Evolutionary conservation across 148 eudicot species (phyloP), one percentile per base, ranked within the genome.

Genomic region (Selenicereus undatus): DNA sequence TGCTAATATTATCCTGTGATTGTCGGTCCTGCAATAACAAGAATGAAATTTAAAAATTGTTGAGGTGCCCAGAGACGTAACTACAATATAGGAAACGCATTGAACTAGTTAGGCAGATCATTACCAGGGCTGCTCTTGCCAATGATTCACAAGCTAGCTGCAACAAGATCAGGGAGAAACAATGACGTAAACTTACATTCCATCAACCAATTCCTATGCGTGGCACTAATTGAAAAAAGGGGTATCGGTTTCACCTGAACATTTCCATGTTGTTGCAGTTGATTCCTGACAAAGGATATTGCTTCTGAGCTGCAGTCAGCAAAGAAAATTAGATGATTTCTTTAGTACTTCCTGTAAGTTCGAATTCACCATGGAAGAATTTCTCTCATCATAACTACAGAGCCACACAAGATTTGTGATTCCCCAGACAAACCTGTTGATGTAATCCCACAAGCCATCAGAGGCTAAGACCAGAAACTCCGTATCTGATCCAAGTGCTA

Each of bases 401-500:
- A 76, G 27, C 8, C 12, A 62, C 43, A 42, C 35, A 76, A 39
- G 51, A 65, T 64, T 4, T 11, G 29, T n/a, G 16, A 71, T 26
- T 22, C 2, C 16, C 0, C 8, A 11, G 16, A 65, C 86, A 78
- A 30, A 96, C 99, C 99, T 92, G 86, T 87, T 89, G 20, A 96
- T 83, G 82, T 96, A 94, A 89, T 96, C 98, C 98, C 99, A 96
- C 79, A 96, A 87, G 75, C 98, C 99, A 88, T 96, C 99, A 71
- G 99, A 92, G 58, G 99, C 99, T 84, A 96, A 87, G 22, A 96
- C 65, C 50, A 90, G 75, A 24, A 93, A 92, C 60, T 96, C 99
- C 52, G 89, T 84, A 86, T 96, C 98, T 69, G 95, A 79, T 75
- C 91, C 97, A 39, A 96, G 89, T 74, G 89, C 51, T 73, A 84